Conservation (phyloP, 352 stramenopile genomes). For the Phytophthora capsici region DNA sequence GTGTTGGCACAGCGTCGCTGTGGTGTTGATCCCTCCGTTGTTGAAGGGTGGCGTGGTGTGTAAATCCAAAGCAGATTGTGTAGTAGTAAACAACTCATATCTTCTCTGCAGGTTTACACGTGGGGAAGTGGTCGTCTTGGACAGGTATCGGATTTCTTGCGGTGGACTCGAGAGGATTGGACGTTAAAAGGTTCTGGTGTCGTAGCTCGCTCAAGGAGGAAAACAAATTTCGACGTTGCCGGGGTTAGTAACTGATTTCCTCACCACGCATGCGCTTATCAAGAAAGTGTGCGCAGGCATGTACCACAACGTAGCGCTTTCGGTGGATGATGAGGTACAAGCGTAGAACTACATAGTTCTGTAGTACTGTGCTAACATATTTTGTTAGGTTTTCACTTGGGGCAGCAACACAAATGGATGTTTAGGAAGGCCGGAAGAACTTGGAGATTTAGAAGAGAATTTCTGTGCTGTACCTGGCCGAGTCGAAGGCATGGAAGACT, state of each 20-base stretch:
- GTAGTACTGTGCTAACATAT: no score
- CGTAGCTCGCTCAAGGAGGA: conserved; percentile 74
- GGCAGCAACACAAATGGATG: conserved; percentile 92
- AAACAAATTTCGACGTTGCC: conserved; percentile 75
- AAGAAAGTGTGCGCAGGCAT: conserved; percentile 88
- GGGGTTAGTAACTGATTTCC: conserved; percentile 81
- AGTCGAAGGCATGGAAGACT: conserved; percentile 74
- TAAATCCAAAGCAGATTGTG: not conserved
- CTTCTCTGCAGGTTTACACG: conserved; percentile 88
- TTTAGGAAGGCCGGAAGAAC: conserved; percentile 79
- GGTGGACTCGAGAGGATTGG: not conserved
- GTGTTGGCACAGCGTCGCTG: conserved; percentile 89
- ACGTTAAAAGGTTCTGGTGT: not conserved
- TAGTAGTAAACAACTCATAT: no score
- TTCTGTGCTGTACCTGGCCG: conserved; percentile 83
- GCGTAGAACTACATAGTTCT: not conserved
- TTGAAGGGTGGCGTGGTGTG: conserved; percentile 78
- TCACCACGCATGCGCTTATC: conserved; percentile 82
- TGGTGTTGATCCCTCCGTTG: conserved; percentile 89
- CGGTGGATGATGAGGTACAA: conserved; percentile 86
- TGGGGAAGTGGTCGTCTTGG: conserved; percentile 94
- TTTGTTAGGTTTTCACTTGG: conserved; percentile 90
- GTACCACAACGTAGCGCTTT: conserved; percentile 93
- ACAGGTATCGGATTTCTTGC: conserved; percentile 51
- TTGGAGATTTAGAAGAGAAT: conserved; percentile 73